phyloP scores from a whole-genome alignment of 2,329 filamentous ascomycete genomes.

The Venturia nashicola region DNA sequence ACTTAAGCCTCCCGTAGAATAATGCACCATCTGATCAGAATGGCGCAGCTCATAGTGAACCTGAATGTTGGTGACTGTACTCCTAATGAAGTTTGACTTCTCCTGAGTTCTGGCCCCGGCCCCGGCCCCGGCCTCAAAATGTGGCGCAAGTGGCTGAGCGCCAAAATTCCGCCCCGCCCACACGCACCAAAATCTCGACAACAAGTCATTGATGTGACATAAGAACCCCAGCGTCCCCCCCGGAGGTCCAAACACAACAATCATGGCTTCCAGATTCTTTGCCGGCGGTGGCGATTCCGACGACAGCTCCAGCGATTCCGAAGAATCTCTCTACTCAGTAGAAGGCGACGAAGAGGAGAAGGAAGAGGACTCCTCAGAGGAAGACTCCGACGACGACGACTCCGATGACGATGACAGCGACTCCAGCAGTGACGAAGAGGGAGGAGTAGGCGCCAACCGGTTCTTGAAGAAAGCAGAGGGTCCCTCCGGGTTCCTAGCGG shows the following conservation, averaged over 20 bases:
- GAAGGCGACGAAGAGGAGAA: conserved; percentile 52
- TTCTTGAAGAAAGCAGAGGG: conserved; percentile 64
- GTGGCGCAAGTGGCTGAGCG: background rate
- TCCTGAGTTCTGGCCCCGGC: background rate
- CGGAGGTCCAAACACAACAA: conserved; percentile 3
- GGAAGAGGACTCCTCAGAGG: conserved; percentile 43
- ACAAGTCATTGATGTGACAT: background rate
- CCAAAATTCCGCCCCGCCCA: background rate
- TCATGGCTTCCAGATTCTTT: conserved; percentile 72
- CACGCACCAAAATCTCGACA: background rate
- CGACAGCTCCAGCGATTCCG: conserved; percentile 89
- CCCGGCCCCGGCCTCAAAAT: background rate
- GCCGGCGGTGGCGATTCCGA: conserved; percentile 89
- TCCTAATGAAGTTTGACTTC: too few species aligned
- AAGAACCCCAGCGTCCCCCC: background rate
- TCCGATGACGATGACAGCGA: conserved; percentile 39
- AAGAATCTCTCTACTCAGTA: conserved; percentile 71
- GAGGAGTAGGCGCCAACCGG: conserved; percentile 58
- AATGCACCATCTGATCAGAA: background rate
- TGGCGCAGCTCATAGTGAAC: background rate
- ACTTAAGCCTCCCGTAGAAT: background rate
- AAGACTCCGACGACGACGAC: conserved; percentile 32
- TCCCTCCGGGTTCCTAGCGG: background rate
- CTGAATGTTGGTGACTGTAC: background rate
- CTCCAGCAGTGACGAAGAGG: conserved; percentile 41